These are phyloP conservation scores for Lagerstroemia fauriei DNA, from an alignment of 441 rosid species.

Conservation along the genomic window DNA sequence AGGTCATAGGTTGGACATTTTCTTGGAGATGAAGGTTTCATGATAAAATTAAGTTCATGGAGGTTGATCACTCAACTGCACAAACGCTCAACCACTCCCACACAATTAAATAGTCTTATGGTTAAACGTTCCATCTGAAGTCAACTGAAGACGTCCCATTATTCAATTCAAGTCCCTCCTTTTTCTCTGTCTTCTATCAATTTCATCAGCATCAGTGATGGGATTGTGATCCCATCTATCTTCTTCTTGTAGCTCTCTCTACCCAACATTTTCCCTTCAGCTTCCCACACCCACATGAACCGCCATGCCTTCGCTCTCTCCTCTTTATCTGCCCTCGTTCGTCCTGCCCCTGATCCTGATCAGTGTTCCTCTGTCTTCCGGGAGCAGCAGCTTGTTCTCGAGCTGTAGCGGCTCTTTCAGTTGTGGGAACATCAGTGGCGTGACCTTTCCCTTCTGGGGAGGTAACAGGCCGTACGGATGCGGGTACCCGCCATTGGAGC, in stretches of 20 bases:
- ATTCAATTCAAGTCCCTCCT: not conserved
- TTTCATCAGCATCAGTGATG: not conserved
- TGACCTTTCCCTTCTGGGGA: slow-evolving; percentile 37
- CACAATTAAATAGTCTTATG: not conserved
- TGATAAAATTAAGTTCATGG: not conserved
- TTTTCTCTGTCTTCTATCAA: not conserved
- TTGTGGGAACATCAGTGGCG: slow-evolving; percentile 26
- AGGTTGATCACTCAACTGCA: slow-evolving; percentile 7
- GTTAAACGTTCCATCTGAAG: not conserved
- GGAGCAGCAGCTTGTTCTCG: not conserved
- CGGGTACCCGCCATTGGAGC: slow-evolving; percentile 21
- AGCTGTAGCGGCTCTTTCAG: slow-evolving; percentile 24
- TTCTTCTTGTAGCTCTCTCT: not conserved
- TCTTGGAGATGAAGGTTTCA: not conserved
- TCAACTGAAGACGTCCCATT: not conserved
- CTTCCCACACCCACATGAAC: not conserved
- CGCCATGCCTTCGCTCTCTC: not conserved
- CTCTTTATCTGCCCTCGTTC: not conserved
- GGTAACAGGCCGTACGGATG: slow-evolving; percentile 13
- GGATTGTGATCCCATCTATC: not conserved
- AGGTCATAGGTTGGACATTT: not conserved
- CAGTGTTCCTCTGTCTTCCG: not conserved
- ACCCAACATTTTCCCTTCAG: not conserved
- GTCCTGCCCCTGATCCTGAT: not conserved
- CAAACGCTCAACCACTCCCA: not conserved